A percentile compares a stretch with the other conserved stretches of the same genome.
phyloP scores from a whole-genome alignment of 495 filamentous ascomycete genomes.

The Hypoxylon crocopeplum region DNA sequence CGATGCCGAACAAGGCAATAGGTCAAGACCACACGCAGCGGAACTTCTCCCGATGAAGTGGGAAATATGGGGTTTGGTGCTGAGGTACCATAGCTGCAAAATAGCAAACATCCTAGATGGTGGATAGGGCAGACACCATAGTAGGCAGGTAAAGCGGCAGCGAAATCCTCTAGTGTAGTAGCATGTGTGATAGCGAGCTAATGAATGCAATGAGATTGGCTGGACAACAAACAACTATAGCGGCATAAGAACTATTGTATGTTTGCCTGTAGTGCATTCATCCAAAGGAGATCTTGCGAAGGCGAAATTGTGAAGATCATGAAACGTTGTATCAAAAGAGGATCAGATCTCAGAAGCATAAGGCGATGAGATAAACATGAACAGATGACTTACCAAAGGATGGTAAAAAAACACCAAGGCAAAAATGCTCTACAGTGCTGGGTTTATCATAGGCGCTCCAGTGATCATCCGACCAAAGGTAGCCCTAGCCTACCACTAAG shows the following conservation, averaged over 20 bases:
- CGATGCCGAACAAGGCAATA: constrained; percentile 11
- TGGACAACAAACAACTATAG: no score
- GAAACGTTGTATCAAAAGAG: constrained; percentile 40
- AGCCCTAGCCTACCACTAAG: constrained; percentile 3
- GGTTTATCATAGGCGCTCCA: constrained; percentile 23
- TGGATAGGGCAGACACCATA: not conserved
- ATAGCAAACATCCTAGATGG: not conserved
- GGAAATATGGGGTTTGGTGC: constrained; percentile 16
- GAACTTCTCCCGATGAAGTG: constrained; percentile 17
- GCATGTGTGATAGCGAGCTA: constrained; percentile 17
- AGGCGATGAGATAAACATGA: constrained; percentile 15
- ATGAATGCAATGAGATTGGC: constrained; percentile 1
- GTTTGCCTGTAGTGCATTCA: no score
- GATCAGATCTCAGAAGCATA: constrained; percentile 27
- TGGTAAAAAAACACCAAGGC: constrained; percentile 19
- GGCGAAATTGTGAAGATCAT: constrained; percentile 36
- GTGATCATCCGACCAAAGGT: constrained; percentile 27
- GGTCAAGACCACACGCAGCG: constrained; percentile 5
- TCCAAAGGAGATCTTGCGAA: constrained; percentile 19
- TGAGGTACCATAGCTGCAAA: no score
- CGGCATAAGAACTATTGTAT: no score
- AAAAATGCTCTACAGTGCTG: constrained; percentile 5
- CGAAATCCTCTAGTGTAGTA: no score
- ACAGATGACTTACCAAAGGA: constrained; percentile 31
- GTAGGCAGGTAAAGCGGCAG: constrained; percentile 2